Percentiles rank a stretch among this genome's conserved stretches.
Conservation (phyloP, 2,329 filamentous ascomycete genomes). For the Nigrograna mackinnonii region DNA sequence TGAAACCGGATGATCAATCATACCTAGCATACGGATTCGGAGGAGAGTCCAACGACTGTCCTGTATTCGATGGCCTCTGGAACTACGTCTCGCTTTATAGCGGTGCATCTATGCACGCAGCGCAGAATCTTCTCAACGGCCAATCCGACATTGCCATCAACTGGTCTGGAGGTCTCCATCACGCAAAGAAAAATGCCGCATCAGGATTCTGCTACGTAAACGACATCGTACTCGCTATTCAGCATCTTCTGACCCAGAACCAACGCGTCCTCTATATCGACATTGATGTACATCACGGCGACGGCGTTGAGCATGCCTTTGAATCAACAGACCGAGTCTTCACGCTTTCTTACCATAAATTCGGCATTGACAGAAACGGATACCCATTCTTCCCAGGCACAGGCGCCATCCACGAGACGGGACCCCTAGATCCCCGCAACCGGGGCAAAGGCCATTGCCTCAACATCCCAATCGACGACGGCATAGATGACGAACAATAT, state of each 20-base stretch:
- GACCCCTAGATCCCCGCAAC: conserved; percentile 80
- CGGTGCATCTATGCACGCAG: conserved; percentile 87
- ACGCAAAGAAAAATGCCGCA: conserved; percentile 92
- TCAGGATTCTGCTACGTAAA: conserved; percentile 99
- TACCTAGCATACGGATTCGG: conserved; percentile 78
- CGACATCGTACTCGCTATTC: conserved; percentile 92
- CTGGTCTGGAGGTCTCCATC: conserved; percentile 95
- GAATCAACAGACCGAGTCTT: conserved; percentile 88
- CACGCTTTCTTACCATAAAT: conserved; percentile 96
- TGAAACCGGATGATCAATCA: conserved; percentile 44
- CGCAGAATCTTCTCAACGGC: conserved; percentile 80
- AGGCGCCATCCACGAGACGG: conserved; percentile 83
- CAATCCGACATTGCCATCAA: conserved; percentile 96
- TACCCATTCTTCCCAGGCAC: conserved; percentile 85
- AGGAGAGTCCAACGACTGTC: conserved; percentile 74
- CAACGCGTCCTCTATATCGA: conserved; percentile 92
- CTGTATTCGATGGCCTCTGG: conserved; percentile 93
- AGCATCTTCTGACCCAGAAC: conserved; percentile 81
- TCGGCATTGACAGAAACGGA: conserved; percentile 66
- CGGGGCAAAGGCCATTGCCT: conserved; percentile 86
- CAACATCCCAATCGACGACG: conserved; percentile 88
- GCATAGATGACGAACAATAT: conserved; percentile 90
- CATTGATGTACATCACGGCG: conserved; percentile 90
- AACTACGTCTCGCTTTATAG: conserved; percentile 94
- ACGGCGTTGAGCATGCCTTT: conserved; percentile 89